Percentiles rank a stretch among this genome's conserved stretches.
Evolutionary conservation across 805 yeast species (phyloP).

Genomic region (Hanseniaspora hatyaiensis): DNA sequence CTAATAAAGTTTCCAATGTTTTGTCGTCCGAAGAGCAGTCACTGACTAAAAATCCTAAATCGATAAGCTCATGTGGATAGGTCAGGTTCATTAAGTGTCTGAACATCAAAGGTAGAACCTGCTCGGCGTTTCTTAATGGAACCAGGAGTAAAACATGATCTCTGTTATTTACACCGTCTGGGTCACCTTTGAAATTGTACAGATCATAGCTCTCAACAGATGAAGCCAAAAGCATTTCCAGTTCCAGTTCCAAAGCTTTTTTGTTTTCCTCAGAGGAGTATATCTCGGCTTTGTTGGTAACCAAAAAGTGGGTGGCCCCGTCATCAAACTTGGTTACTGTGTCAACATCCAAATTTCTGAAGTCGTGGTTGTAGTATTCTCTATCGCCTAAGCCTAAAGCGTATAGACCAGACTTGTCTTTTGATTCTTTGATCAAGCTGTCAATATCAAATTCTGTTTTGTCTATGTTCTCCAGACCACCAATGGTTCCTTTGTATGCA

Average conservation of each 20-base stretch:
- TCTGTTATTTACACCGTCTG: slow-evolving; percentile 38
- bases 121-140: slow-evolving; percentile 70
- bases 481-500: not conserved
- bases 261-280: slow-evolving; percentile 25
- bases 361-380: slow-evolving; percentile 29
- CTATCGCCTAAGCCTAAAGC: slow-evolving; percentile 21
- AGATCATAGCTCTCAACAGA: slow-evolving; percentile 54
- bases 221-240: slow-evolving; percentile 34
- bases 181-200: slow-evolving; percentile 42
- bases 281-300: slow-evolving; percentile 30
- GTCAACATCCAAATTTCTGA: slow-evolving; percentile 29
- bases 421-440: slow-evolving; percentile 6
- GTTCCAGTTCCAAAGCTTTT: slow-evolving; percentile 25
- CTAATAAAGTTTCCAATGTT: slow-evolving; percentile 53
- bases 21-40: slow-evolving; percentile 61
- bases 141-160: slow-evolving; percentile 60
- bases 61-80: slow-evolving; percentile 68
- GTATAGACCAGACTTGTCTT: slow-evolving; percentile 7
- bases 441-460: slow-evolving; percentile 10
- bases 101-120: slow-evolving; percentile 70
- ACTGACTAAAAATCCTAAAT: slow-evolving; percentile 67
- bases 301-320: slow-evolving; percentile 31
- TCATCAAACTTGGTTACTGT: slow-evolving; percentile 30
- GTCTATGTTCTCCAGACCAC: slow-evolving; percentile 7
- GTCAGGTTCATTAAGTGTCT: slow-evolving; percentile 77